Conservation (phyloP, 345 rosid genomes). For the Raphanus sativus region DNA sequence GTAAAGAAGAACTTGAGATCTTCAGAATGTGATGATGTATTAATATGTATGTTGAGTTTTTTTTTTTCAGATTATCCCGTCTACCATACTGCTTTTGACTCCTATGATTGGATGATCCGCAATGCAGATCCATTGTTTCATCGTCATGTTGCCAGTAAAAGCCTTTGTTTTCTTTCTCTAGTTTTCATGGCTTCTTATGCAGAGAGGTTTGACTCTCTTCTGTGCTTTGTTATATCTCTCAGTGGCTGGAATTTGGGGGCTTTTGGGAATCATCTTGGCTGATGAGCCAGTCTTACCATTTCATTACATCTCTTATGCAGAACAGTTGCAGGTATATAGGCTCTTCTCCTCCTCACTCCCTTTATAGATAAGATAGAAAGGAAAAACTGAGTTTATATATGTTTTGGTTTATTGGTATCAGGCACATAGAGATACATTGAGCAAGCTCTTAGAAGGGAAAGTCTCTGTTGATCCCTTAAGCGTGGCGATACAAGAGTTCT, state of each 20-base stretch:
- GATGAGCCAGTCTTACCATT: slow-evolving; percentile 80
- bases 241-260: slow-evolving; percentile 94
- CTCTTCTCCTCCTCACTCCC: background rate
- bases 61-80: slow-evolving; percentile 93
- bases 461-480: slow-evolving; percentile 56
- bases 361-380: background rate
- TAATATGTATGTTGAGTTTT: slow-evolving; percentile 38
- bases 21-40: slow-evolving; percentile 22
- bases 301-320: slow-evolving; percentile 65
- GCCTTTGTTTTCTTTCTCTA: slow-evolving; percentile 14
- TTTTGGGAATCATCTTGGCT: slow-evolving; percentile 69
- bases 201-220: background rate
- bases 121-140: slow-evolving; percentile 75
- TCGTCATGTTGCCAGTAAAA: slow-evolving; percentile 84
- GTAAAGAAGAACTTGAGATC: slow-evolving; percentile 56
- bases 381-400: background rate
- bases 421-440: slow-evolving; percentile 53
- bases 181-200: slow-evolving; percentile 18
- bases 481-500: slow-evolving; percentile 58
- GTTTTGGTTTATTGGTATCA: slow-evolving; percentile 36
- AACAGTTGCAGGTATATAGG: slow-evolving; percentile 53
- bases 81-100: slow-evolving; percentile 91
- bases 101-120: slow-evolving; percentile 76
- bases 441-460: slow-evolving; percentile 48
- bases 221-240: slow-evolving; percentile 34